Percentiles rank a stretch among this genome's conserved stretches.
Evolutionary conservation across 495 filamentous ascomycete genomes (phyloP).

Genomic region (Pyrenula massariospora): DNA sequence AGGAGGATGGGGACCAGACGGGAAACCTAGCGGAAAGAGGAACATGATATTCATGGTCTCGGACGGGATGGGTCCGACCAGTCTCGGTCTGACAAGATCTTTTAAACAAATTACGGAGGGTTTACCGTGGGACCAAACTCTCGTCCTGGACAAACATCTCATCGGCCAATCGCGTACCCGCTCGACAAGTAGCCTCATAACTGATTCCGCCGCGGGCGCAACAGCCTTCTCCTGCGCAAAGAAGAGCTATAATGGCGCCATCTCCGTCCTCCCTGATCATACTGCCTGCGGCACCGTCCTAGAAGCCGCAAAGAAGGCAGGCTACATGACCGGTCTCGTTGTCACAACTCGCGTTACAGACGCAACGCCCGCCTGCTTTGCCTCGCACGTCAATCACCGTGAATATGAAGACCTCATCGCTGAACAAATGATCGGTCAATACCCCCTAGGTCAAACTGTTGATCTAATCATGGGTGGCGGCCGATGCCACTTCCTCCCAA

Average conservation of each 20-base stretch:
- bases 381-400: constrained; percentile 71
- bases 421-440: constrained; percentile 77
- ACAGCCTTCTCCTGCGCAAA: constrained; percentile 86
- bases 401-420: constrained; percentile 82
- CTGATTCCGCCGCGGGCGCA: constrained; percentile 89
- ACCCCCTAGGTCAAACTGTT: constrained; percentile 73
- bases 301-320: constrained; percentile 83
- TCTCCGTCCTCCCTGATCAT: constrained; percentile 74
- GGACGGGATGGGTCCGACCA: constrained; percentile 94
- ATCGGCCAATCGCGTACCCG: constrained; percentile 84
- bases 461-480: constrained; percentile 91
- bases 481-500: constrained; percentile 84
- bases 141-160: constrained; percentile 73
- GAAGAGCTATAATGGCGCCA: constrained; percentile 95
- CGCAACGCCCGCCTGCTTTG: constrained; percentile 95
- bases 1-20: constrained; percentile 24
- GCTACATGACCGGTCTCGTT: constrained; percentile 87
- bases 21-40: constrained; percentile 58
- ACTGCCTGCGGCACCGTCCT: constrained; percentile 87
- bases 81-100: constrained; percentile 69
- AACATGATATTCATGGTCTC: constrained; percentile 99
- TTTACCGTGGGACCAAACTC: constrained; percentile 54
- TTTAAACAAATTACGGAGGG: constrained; percentile 63
- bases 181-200: constrained; percentile 70
- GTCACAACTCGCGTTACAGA: constrained; percentile 94